These are phyloP conservation scores for Colletotrichum acutatum DNA, from an alignment of 2,329 filamentous ascomycete genomes.

Conservation along the genomic window DNA sequence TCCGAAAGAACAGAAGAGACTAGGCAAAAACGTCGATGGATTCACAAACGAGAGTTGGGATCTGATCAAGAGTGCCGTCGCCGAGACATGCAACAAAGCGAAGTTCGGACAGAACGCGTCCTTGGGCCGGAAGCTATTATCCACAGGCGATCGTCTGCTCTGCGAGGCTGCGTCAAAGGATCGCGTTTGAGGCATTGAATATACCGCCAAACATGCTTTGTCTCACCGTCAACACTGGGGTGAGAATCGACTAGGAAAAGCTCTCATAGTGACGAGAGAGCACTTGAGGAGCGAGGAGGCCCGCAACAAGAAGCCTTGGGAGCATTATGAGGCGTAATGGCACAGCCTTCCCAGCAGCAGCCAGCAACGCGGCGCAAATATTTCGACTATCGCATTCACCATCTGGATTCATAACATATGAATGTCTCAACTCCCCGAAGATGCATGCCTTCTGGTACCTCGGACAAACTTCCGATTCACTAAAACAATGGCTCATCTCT, in stretches of 20 bases:
- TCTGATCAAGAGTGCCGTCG: conserved; percentile 44
- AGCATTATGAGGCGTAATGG: background rate
- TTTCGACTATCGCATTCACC: too few relatives aligned
- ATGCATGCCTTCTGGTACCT: too few relatives aligned
- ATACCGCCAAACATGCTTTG: conserved; percentile 2
- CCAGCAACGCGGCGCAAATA: too few relatives aligned
- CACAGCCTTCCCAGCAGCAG: too few relatives aligned
- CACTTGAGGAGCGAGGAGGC: background rate
- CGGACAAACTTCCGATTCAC: too few relatives aligned
- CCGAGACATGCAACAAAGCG: conserved; percentile 45
- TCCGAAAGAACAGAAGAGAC: conserved; percentile 44
- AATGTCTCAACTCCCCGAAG: too few relatives aligned
- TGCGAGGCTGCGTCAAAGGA: conserved; percentile 45
- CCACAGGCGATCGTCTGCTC: conserved; percentile 44
- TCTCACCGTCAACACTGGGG: background rate
- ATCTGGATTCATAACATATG: too few relatives aligned
- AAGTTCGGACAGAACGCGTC: conserved; percentile 47
- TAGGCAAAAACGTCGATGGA: conserved; percentile 41
- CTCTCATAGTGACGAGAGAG: conserved; percentile 3
- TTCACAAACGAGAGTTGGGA: conserved; percentile 45
- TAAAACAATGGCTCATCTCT: too few relatives aligned
- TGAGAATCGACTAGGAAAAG: background rate
- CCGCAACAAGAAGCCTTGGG: background rate
- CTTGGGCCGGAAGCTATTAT: conserved; percentile 43
- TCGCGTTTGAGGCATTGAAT: conserved; percentile 39